Evolutionary conservation across 768 basidiomycete genomes (phyloP).

Genomic region (Tylopilus balloui): DNA sequence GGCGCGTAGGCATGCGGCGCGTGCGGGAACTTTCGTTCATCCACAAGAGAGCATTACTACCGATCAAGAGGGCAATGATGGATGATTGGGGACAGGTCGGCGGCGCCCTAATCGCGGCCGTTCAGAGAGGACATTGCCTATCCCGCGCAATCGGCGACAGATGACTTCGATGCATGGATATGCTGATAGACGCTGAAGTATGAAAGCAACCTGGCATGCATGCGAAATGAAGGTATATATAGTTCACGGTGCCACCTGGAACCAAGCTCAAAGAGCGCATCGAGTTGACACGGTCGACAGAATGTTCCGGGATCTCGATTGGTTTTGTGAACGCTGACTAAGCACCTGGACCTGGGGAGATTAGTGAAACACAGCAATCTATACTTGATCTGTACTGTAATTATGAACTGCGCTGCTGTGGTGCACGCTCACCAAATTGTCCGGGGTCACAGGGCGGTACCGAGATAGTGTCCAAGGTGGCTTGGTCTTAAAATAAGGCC

Average conservation of each 20-base stretch:
- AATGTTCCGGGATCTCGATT: slow-evolving; percentile 6
- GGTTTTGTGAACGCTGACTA: slow-evolving; percentile 7
- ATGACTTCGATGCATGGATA: slow-evolving; percentile 10
- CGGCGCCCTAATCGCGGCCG: slow-evolving; percentile 19
- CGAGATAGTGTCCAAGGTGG: slow-evolving; percentile 17
- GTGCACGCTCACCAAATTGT: slow-evolving; percentile 6
- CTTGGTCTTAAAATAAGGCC: not conserved
- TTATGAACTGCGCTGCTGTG: slow-evolving; percentile 17
- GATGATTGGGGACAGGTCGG: slow-evolving; percentile 28
- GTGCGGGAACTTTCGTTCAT: slow-evolving; percentile 11
- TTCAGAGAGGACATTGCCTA: slow-evolving; percentile 2
- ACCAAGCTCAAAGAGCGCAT: not conserved
- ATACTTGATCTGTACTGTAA: not conserved
- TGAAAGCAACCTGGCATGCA: not conserved
- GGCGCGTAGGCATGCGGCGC: slow-evolving; percentile 4
- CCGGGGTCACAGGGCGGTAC: slow-evolving; percentile 22
- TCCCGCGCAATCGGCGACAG: slow-evolving; percentile 22
- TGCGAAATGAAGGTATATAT: slow-evolving; percentile 17
- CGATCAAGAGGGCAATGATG: slow-evolving; percentile 22
- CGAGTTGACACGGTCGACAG: slow-evolving; percentile 13
- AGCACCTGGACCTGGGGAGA: slow-evolving; percentile 4
- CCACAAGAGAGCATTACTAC: slow-evolving; percentile 17
- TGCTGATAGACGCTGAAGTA: slow-evolving; percentile 14
- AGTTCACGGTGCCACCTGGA: slow-evolving; percentile 10
- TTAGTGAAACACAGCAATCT: slow-evolving; percentile 15